Conservation (phyloP, 2,329 filamentous ascomycete species). For the Colletotrichum sp. region DNA sequence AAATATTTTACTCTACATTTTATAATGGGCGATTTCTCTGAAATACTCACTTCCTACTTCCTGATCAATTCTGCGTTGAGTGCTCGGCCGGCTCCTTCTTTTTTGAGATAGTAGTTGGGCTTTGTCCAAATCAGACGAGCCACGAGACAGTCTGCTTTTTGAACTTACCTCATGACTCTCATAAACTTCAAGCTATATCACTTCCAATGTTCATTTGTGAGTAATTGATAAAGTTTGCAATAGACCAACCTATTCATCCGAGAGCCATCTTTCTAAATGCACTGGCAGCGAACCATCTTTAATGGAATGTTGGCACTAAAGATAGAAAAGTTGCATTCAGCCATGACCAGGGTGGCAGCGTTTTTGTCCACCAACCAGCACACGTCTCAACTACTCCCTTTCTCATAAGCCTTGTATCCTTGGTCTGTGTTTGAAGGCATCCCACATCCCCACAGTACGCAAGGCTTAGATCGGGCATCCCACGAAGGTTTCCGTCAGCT, state of each 20-base stretch:
- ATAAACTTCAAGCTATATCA: not conserved
- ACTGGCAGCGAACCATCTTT: not conserved
- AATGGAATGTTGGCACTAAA: not conserved
- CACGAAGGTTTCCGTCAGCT: not conserved
- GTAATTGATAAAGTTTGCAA: not conserved
- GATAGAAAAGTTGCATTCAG: not conserved
- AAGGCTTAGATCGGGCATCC: not conserved
- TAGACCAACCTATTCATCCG: rapidly evolving
- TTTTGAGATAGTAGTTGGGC: not conserved
- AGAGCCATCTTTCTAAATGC: not conserved
- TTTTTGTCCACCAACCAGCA: not conserved
- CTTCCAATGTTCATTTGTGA: rapidly evolving
- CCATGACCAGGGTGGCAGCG: not conserved
- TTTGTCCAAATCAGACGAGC: rapidly evolving
- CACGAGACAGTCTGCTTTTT: not conserved
- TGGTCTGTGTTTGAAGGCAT: not conserved
- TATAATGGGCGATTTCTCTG: not conserved
- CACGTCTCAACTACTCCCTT: not conserved
- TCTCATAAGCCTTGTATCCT: not conserved
- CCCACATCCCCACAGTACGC: not conserved
- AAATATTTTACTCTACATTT: not conserved
- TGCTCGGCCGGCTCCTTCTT: not conserved
- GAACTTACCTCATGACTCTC: not conserved
- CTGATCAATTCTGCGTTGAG: rapidly evolving
- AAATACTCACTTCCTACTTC: not conserved